These are phyloP conservation scores for Viola pubescens DNA, from an alignment of 441 rosid genomes.

Conservation along the genomic window DNA sequence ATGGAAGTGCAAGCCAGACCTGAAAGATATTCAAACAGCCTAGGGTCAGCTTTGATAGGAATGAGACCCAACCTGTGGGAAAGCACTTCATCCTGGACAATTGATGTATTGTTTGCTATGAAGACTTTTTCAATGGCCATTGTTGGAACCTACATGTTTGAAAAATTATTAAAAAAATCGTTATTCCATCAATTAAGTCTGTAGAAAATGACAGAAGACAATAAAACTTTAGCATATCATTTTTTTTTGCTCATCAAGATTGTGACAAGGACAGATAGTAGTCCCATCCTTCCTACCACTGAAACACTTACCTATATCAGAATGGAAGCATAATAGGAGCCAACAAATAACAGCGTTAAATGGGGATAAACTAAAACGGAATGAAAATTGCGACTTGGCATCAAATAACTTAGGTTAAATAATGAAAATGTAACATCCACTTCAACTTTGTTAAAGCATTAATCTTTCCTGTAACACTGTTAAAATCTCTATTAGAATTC, in stretches of 20 bases:
- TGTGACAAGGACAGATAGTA: background rate
- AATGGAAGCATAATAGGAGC: background rate
- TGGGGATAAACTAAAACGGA: background rate
- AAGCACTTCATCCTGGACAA: conserved; percentile 89
- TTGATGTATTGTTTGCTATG: conserved; percentile 79
- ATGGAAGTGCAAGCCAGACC: conserved; percentile 32
- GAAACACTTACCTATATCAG: background rate
- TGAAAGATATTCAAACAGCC: conserved; percentile 76
- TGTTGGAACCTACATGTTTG: conserved; percentile 58
- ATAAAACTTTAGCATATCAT: background rate
- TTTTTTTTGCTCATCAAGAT: background rate
- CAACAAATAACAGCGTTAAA: background rate
- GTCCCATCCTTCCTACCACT: background rate
- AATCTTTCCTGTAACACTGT: background rate
- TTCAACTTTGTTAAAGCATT: conserved; percentile 1
- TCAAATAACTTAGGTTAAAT: no score
- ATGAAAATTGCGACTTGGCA: no score
- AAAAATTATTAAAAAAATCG: conserved; percentile 11
- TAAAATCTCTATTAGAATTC: background rate
- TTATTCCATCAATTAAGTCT: background rate
- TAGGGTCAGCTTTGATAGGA: conserved; percentile 77
- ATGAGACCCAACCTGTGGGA: conserved; percentile 89
- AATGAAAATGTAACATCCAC: no score
- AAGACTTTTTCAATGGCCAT: conserved; percentile 95
- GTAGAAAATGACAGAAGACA: background rate